A percentile compares a stretch with the other conserved stretches of the same genome.
These are phyloP conservation scores for Ophiostoma ulmi DNA, from an alignment of 2,329 filamentous ascomycete genomes.

Conservation along the genomic window DNA sequence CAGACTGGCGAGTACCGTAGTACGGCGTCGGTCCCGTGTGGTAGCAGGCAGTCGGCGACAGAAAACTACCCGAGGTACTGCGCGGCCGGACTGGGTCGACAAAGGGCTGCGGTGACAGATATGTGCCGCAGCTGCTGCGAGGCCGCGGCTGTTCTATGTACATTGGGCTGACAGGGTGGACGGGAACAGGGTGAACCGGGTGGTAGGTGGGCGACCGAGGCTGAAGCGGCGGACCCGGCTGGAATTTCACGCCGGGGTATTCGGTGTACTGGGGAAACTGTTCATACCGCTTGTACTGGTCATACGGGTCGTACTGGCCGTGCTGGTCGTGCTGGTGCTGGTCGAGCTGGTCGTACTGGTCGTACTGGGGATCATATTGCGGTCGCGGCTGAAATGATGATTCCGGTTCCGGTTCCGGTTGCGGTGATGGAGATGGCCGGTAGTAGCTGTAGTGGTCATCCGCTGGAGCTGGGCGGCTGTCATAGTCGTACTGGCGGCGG, in stretches of 20 bases:
- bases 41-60: background rate
- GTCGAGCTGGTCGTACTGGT: background rate
- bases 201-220: background rate
- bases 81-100: background rate
- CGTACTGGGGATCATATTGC: background rate
- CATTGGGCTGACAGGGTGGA: background rate
- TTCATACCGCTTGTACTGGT: background rate
- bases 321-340: background rate
- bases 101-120: background rate
- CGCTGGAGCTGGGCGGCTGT: background rate
- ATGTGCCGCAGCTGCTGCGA: background rate
- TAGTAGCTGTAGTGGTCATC: background rate
- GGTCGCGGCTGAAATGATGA: background rate
- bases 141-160: background rate
- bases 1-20: background rate
- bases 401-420: background rate
- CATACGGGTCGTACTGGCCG: background rate
- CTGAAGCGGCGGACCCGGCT: background rate
- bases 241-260: background rate
- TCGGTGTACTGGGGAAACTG: background rate
- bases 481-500: background rate
- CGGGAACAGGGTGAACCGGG: background rate
- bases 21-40: background rate
- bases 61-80: background rate
- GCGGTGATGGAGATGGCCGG: too few species aligned